Evolutionary conservation across 805 yeast genomes (phyloP), one percentile per base, ranked within the genome.

Genomic region (Teunomyces lycoperdinae): DNA sequence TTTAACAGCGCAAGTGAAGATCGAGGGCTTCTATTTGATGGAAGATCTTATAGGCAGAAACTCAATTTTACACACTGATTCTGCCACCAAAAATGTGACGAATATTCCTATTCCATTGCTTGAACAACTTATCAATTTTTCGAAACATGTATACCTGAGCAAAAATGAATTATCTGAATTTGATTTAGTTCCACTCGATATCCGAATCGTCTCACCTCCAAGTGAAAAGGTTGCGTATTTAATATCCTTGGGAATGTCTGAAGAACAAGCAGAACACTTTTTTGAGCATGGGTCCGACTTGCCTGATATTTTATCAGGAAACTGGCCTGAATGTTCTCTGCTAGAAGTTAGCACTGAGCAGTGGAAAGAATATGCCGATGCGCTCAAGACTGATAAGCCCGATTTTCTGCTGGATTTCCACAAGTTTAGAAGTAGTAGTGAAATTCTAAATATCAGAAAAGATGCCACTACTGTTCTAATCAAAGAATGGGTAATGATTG

Each of bases 121-220:
- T 41, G 78, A 77, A 26, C 77, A 76, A 48, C 45, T 81, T 1
- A 62, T 81, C 13, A 61, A 68, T 2, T 66, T 83, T 36, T 60
- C 78, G 28, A 73, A 71, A 42, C 68, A 73, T 42, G 65, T 76
- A 1, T 78, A 68, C 52, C 62, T 63, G 8, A 58, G 64, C 1
- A 60, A 62, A n/a, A 66, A 71, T 5, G 76, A 73, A 36, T 17
- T 34, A 52, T 38, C 76, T 74, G 26, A 53, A 62, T 33, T 55
- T 69, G 35, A 72, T 58, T 58, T 74, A 68, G 35, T 67, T 67
- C 67, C 64, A 40, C 48, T 69, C 56, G 50, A 66, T 34, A 14
- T 32, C 26, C 13, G 64, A 43, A 66, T 71, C 24, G 79, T 76
- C 2, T 60, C 70, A 5, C 78, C 79, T 17, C 73, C 71, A 9